phyloP scores from a whole-genome alignment of 1,284 basidiomycete genomes.

The Leccinum pachyderme region DNA sequence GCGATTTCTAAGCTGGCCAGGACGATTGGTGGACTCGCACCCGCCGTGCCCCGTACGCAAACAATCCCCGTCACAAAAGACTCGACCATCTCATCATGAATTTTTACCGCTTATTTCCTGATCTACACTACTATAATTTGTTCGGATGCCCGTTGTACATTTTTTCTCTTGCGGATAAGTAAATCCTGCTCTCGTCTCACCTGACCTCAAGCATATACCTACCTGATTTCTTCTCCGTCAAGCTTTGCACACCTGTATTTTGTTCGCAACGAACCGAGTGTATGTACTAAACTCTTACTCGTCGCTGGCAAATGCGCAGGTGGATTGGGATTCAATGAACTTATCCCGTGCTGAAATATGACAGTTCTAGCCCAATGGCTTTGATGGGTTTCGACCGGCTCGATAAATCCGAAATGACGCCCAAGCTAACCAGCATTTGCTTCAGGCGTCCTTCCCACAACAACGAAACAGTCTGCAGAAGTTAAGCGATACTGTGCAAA shows the following conservation, averaged over 20 bases:
- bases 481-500: constrained; percentile 8
- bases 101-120: constrained; percentile 5
- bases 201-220: constrained; percentile 27
- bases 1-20: constrained; percentile 62
- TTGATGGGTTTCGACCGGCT: constrained; percentile 81
- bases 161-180: constrained; percentile 21
- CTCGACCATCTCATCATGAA: constrained; percentile 26
- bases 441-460: constrained; percentile 94
- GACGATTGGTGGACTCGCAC: constrained; percentile 48
- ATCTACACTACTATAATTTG: constrained; percentile 14
- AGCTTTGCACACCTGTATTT: constrained; percentile 24
- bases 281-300: constrained; percentile 22
- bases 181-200: constrained; percentile 14
- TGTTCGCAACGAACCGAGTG: constrained; percentile 13
- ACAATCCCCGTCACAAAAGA: constrained; percentile 28
- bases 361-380: constrained; percentile 85
- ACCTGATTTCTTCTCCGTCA: constrained; percentile 15
- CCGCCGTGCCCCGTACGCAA: constrained; percentile 27
- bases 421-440: constrained; percentile 86
- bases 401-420: constrained; percentile 86
- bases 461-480: constrained; percentile 74
- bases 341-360: constrained; percentile 83
- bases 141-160: constrained; percentile 14
- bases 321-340: not conserved
- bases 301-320: constrained; percentile 1